Percentiles rank a stretch among this genome's conserved stretches.
Conservation (phyloP, 306 rosid species). For the Quercus mongolica region DNA sequence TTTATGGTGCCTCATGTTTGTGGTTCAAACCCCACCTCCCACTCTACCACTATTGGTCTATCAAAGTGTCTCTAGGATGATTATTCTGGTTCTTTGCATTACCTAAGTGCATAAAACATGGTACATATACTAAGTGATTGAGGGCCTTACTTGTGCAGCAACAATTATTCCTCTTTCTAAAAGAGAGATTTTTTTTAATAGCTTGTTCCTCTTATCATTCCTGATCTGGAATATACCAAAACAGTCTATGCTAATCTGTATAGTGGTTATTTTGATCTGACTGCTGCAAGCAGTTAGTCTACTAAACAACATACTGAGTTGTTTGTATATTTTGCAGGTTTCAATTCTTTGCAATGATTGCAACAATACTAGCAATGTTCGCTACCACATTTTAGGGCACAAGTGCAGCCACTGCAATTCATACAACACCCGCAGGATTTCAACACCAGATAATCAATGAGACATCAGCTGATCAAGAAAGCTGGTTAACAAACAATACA, state of each 20-base stretch:
- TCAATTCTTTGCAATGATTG: conserved; percentile 76
- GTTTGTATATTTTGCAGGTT: conserved; percentile 43
- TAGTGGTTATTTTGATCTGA: neutral
- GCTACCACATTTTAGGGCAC: conserved; percentile 61
- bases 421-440: conserved; percentile 64
- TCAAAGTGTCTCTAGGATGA: too few relatives aligned
- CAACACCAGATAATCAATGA: conserved; percentile 25
- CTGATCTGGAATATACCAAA: neutral
- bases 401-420: conserved; percentile 59
- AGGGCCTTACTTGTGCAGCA: neutral
- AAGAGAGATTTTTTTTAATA: neutral
- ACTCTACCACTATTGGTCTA: too few relatives aligned
- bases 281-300: neutral
- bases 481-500: neutral
- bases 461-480: conserved; percentile 1
- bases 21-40: too few relatives aligned
- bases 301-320: conserved; percentile 1
- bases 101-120: neutral
- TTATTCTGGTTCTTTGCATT: neutral
- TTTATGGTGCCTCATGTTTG: too few relatives aligned
- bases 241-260: neutral
- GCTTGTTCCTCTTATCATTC: neutral
- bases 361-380: conserved; percentile 34
- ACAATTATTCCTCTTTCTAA: too few relatives aligned
- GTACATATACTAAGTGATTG: neutral